Evolutionary conservation across 1,284 basidiomycete species (phyloP).

Genomic region (Apiotrichum veenhuisii): DNA sequence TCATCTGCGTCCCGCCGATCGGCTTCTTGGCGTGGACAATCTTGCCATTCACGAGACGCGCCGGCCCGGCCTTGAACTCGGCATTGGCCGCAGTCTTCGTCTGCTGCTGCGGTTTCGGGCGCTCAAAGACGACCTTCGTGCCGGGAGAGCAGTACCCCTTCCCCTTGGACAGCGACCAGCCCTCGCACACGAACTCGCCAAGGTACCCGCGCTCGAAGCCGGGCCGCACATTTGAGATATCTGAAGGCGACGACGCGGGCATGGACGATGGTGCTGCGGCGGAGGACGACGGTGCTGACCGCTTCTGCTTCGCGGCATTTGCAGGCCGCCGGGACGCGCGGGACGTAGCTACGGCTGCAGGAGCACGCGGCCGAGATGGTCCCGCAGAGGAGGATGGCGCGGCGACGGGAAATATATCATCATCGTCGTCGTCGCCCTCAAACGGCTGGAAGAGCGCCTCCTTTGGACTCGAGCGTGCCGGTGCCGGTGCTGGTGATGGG

Average conservation of each 20-base stretch:
- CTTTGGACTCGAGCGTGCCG: neutral
- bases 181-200: slow-evolving; percentile 49
- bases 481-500: neutral
- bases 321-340: slow-evolving; percentile 15
- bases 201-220: slow-evolving; percentile 42
- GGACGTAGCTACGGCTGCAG: slow-evolving; percentile 16
- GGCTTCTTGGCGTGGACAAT: slow-evolving; percentile 37
- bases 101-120: slow-evolving; percentile 32
- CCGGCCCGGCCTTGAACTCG: slow-evolving; percentile 32
- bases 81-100: slow-evolving; percentile 17
- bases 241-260: slow-evolving; percentile 16
- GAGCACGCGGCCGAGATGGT: slow-evolving; percentile 13
- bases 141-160: slow-evolving; percentile 49
- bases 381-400: neutral
- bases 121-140: slow-evolving; percentile 41
- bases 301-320: no score
- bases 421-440: slow-evolving; percentile 7
- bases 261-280: slow-evolving; percentile 20
- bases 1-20: slow-evolving; percentile 38
- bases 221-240: slow-evolving; percentile 14
- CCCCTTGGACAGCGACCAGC: slow-evolving; percentile 49
- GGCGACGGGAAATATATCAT: neutral
- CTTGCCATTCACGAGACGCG: slow-evolving; percentile 44
- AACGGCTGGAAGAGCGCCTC: slow-evolving; percentile 14
- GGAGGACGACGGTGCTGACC: slow-evolving; percentile 20